A percentile compares a stretch with the other conserved stretches of the same genome.
phyloP scores from a whole-genome alignment of 2,329 filamentous ascomycete genomes.

The Bipolaris oryzae region DNA sequence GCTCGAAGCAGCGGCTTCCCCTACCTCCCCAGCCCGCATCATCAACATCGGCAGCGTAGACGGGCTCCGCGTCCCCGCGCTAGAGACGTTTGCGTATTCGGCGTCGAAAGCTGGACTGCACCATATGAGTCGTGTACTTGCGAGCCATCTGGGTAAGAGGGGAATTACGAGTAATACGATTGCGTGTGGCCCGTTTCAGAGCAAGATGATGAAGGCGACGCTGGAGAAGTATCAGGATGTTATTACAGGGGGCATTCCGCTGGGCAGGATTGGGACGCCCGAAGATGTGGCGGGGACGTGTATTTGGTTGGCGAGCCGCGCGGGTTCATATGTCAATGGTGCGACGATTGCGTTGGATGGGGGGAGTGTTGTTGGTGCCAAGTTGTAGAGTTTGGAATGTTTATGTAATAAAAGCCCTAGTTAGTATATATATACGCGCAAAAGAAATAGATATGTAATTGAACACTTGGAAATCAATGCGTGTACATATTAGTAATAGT shows the following conservation, averaged over 20 bases:
- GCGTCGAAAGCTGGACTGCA: slow-evolving; percentile 68
- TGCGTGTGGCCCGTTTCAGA: slow-evolving; percentile 73
- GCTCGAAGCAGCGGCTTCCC: slow-evolving; percentile 59
- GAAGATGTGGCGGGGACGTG: slow-evolving; percentile 75
- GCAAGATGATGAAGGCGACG: slow-evolving; percentile 76
- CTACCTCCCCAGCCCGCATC: slow-evolving; percentile 60
- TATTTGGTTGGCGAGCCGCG: slow-evolving; percentile 70
- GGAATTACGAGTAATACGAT: slow-evolving; percentile 71
- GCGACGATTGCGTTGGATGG: slow-evolving; percentile 53
- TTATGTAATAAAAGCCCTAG: neutral
- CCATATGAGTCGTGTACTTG: slow-evolving; percentile 69
- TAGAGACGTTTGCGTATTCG: slow-evolving; percentile 66
- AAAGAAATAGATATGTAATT: too few relatives aligned
- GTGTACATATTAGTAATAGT: neutral
- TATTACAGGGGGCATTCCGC: slow-evolving; percentile 66
- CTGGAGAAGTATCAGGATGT: slow-evolving; percentile 62
- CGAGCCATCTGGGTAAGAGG: slow-evolving; percentile 64
- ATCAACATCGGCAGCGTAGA: slow-evolving; percentile 71
- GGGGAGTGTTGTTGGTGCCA: slow-evolving; percentile 46
- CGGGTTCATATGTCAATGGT: slow-evolving; percentile 59
- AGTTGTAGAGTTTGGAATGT: slow-evolving; percentile 35
- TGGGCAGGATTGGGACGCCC: slow-evolving; percentile 69
- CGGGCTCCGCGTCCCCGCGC: slow-evolving; percentile 63
- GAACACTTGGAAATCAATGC: too few relatives aligned
- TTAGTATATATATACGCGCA: neutral